A percentile compares a stretch with the other conserved stretches of the same genome.
Conservation (phyloP, 2,329 filamentous ascomycete genomes). For the Colletotrichum higginsianum region DNA sequence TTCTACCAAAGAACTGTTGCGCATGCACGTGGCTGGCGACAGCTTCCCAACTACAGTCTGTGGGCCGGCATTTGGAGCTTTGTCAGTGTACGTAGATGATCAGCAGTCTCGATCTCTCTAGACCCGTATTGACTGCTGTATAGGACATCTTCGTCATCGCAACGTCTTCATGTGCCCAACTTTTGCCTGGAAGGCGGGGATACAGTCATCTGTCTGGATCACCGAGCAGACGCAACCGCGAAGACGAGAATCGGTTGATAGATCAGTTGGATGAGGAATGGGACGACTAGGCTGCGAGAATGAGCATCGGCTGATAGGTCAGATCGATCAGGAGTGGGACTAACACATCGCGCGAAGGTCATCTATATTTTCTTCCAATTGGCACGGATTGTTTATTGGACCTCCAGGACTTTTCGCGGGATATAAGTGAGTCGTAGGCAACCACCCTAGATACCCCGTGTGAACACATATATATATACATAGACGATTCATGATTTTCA, state of each 20-base stretch:
- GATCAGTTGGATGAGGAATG: slow-evolving; percentile 98
- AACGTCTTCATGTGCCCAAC: slow-evolving; percentile 78
- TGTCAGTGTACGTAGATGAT: slow-evolving; percentile 73
- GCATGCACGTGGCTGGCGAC: slow-evolving; percentile 94
- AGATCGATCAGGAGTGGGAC: too few species aligned
- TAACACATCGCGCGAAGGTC: too few species aligned
- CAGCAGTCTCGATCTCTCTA: slow-evolving; percentile 42
- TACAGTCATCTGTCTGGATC: slow-evolving; percentile 76
- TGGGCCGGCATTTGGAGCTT: slow-evolving; percentile 93
- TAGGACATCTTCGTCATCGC: slow-evolving; percentile 78
- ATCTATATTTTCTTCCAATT: neutral
- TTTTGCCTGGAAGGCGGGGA: slow-evolving; percentile 75
- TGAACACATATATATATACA: slow-evolving; percentile 24
- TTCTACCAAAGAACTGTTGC: slow-evolving; percentile 96
- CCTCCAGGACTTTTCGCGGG: slow-evolving; percentile 12
- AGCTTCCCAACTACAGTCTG: slow-evolving; percentile 93
- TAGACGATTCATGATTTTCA: slow-evolving; percentile 33
- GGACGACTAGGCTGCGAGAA: slow-evolving; percentile 74
- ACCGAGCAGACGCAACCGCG: slow-evolving; percentile 67
- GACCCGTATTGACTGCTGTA: slow-evolving; percentile 43
- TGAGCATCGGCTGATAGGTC: too few species aligned
- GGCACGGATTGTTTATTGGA: slow-evolving; percentile 11
- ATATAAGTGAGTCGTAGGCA: slow-evolving; percentile 38
- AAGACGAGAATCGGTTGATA: slow-evolving; percentile 94
- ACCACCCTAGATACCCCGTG: slow-evolving; percentile 37